These are phyloP conservation scores for Pestalotiopsis sp. DNA, from an alignment of 2,329 filamentous ascomycete species.

Conservation along the genomic window DNA sequence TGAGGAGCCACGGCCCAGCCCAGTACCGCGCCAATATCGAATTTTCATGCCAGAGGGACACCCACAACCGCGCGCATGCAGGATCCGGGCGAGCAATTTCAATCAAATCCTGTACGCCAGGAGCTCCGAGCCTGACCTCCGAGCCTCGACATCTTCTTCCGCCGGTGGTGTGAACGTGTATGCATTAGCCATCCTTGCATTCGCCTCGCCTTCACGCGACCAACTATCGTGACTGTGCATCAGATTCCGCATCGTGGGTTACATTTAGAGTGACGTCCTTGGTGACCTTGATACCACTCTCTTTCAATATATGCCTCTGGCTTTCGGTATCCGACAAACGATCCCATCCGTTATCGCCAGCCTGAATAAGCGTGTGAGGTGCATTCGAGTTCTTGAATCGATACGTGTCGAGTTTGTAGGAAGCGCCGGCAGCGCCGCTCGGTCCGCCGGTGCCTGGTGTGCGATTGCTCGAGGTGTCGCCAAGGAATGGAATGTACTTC, in stretches of 20 bases:
- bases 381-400: background rate
- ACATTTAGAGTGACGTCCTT: background rate
- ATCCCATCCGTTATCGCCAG: background rate
- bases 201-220: background rate
- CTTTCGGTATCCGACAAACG: background rate
- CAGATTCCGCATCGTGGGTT: background rate
- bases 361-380: background rate
- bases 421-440: background rate
- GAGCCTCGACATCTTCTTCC: background rate
- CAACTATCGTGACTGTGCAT: background rate
- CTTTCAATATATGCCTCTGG: constrained; percentile 1
- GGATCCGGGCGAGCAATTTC: background rate
- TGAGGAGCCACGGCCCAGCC: background rate
- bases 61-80: background rate
- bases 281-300: background rate
- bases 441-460: background rate
- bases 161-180: background rate
- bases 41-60: background rate
- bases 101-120: no score
- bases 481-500: constrained; percentile 1
- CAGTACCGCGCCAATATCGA: background rate
- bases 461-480: background rate
- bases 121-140: no score
- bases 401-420: background rate
- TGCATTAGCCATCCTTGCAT: background rate